Evolutionary conservation across 306 rosid genomes (phyloP).

Genomic region (Hippophae rhamnoides): DNA sequence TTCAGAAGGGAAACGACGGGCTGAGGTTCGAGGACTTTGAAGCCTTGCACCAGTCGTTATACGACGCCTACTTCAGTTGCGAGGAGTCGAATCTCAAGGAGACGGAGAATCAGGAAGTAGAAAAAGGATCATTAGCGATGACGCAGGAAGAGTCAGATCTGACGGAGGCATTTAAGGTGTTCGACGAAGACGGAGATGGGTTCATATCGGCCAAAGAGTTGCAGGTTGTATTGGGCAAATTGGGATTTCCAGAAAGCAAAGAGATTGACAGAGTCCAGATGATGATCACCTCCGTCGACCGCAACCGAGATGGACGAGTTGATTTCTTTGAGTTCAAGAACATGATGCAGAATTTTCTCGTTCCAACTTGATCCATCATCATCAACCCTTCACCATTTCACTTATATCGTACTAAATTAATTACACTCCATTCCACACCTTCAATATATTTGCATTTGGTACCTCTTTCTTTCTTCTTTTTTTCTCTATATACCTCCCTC

Average conservation of each 20-base stretch:
- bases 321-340: constrained; percentile 74
- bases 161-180: constrained; percentile 82
- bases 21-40: constrained; percentile 51
- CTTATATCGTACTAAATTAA: too few species aligned
- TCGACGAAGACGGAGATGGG: constrained; percentile 79
- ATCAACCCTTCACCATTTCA: too few species aligned
- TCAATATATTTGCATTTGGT: too few species aligned
- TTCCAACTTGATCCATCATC: neutral
- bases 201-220: constrained; percentile 68
- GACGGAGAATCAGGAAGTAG: neutral
- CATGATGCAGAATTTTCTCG: constrained; percentile 61
- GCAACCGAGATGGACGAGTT: constrained; percentile 65
- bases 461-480: too few species aligned
- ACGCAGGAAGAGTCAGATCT: constrained; percentile 49
- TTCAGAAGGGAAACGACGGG: constrained; percentile 40
- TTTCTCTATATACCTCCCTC: too few species aligned
- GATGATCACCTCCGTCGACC: constrained; percentile 71
- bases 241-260: constrained; percentile 55
- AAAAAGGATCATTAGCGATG: neutral
- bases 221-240: constrained; percentile 59
- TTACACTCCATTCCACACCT: too few species aligned
- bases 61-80: constrained; percentile 42
- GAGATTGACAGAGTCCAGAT: constrained; percentile 48
- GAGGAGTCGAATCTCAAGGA: neutral
- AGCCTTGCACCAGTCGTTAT: constrained; percentile 44